These are phyloP conservation scores for Parachaetomium inaequale DNA, from an alignment of 495 filamentous ascomycete genomes.

Conservation along the genomic window DNA sequence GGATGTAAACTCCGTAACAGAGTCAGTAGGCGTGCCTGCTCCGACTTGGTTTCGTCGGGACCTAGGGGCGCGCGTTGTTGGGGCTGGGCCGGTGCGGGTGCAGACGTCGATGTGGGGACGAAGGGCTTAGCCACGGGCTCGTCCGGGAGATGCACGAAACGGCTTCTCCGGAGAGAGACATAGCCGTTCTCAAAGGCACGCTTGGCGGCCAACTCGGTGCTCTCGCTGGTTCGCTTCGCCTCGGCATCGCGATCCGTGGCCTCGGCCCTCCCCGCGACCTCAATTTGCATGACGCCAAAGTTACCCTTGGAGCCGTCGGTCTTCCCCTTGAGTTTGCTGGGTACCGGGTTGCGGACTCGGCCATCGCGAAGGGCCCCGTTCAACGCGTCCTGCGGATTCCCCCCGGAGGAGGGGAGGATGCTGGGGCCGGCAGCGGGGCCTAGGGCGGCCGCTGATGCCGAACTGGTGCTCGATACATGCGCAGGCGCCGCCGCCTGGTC, in stretches of 20 bases:
- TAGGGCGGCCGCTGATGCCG: not conserved
- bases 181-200: conserved; percentile 50
- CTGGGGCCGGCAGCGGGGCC: conserved; percentile 15
- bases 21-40: conserved; percentile 54
- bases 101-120: conserved; percentile 10
- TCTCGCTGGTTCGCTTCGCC: conserved; percentile 55
- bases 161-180: conserved; percentile 46
- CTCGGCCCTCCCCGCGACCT: conserved; percentile 42
- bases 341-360: conserved; percentile 54
- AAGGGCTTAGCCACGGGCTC: conserved; percentile 26
- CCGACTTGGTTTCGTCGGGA: conserved; percentile 49
- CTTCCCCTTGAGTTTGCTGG: conserved; percentile 55
- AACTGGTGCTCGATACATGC: conserved; percentile 6
- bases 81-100: conserved; percentile 4
- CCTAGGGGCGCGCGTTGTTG: conserved; percentile 34
- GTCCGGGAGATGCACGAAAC: conserved; percentile 36
- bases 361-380: conserved; percentile 41
- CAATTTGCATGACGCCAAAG: conserved; percentile 58
- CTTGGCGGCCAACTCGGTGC: conserved; percentile 51
- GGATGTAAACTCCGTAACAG: conserved; percentile 51
- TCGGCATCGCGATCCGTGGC: conserved; percentile 47
- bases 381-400: conserved; percentile 25
- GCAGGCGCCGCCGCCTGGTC: conserved; percentile 9
- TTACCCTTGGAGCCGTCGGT: conserved; percentile 56
- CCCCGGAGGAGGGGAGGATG: conserved; percentile 19